These are phyloP conservation scores for Mortierella sp. DNA, from an alignment of 371 early-diverging fungal genomes.

Conservation along the genomic window DNA sequence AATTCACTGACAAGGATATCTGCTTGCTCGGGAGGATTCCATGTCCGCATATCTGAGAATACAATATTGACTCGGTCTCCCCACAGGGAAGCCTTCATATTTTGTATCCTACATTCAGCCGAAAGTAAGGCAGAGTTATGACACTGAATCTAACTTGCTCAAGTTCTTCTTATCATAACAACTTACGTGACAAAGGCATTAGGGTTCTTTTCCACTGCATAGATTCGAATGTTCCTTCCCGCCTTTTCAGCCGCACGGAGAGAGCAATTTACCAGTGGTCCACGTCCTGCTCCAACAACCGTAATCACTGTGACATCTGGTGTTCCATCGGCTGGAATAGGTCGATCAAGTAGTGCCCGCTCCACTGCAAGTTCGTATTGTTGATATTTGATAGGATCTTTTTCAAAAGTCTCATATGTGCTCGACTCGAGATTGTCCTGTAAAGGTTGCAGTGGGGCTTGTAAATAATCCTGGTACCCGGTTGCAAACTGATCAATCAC, in stretches of 20 bases:
- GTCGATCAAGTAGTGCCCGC: slow-evolving; percentile 39
- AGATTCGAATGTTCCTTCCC: slow-evolving; percentile 72
- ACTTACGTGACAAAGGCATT: slow-evolving; percentile 91
- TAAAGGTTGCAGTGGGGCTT: slow-evolving; percentile 91
- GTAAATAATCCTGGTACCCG: slow-evolving; percentile 91
- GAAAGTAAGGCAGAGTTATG: not conserved
- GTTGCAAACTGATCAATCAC: slow-evolving; percentile 79
- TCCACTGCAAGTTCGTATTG: slow-evolving; percentile 84
- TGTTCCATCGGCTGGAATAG: slow-evolving; percentile 21
- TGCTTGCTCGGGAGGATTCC: slow-evolving; percentile 83
- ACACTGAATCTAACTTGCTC: too few species aligned
- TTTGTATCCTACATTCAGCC: slow-evolving; percentile 70
- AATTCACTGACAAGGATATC: slow-evolving; percentile 94
- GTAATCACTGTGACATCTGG: slow-evolving; percentile 76
- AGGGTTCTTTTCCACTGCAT: slow-evolving; percentile 96
- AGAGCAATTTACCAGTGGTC: slow-evolving; percentile 87
- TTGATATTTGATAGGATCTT: slow-evolving; percentile 92
- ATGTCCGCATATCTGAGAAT: slow-evolving; percentile 92
- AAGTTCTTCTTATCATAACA: not conserved
- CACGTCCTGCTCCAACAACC: slow-evolving; percentile 88
- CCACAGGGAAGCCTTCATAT: slow-evolving; percentile 83
- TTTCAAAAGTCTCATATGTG: slow-evolving; percentile 95
- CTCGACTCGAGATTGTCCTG: slow-evolving; percentile 94
- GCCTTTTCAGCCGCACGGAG: slow-evolving; percentile 82
- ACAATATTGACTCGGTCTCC: slow-evolving; percentile 83